Evolutionary conservation across 805 yeast species (phyloP).

Genomic region (Torulaspora quercuum): DNA sequence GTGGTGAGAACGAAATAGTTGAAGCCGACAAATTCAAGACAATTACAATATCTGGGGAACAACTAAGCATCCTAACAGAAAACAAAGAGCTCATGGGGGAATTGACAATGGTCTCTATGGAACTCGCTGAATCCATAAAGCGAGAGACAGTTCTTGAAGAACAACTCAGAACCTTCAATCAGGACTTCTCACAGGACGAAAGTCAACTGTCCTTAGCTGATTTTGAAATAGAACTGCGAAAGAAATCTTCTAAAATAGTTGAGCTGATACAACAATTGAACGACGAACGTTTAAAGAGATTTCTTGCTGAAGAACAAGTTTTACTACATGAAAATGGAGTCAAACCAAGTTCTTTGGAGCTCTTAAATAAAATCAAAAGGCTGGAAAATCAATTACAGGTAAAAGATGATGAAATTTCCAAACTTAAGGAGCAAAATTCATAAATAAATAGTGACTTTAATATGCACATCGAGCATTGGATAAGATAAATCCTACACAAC

Average conservation of each 20-base stretch:
- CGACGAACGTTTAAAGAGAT: constrained; percentile 62
- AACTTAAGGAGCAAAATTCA: constrained; percentile 23
- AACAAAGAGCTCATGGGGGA: constrained; percentile 59
- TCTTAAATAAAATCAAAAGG: constrained; percentile 55
- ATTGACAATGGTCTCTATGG: constrained; percentile 64
- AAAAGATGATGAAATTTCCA: constrained; percentile 48
- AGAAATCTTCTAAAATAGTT: constrained; percentile 44
- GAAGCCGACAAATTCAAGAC: constrained; percentile 18
- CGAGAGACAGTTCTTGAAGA: constrained; percentile 63
- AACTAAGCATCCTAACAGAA: constrained; percentile 57
- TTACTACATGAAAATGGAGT: constrained; percentile 51
- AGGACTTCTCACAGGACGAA: constrained; percentile 4
- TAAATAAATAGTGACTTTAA: no score
- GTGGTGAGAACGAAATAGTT: constrained; percentile 9
- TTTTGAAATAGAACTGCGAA: constrained; percentile 36
- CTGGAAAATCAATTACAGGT: constrained; percentile 46
- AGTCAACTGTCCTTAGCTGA: constrained; percentile 19
- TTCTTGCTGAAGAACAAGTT: constrained; percentile 68
- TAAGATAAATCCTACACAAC: no score
- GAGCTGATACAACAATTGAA: constrained; percentile 55
- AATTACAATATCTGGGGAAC: constrained; percentile 53
- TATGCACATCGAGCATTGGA: no score
- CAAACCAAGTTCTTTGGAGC: constrained; percentile 51
- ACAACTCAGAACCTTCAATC: constrained; percentile 27
- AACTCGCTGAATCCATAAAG: constrained; percentile 66